Evolutionary conservation across 441 rosid species (phyloP), one percentile per base, ranked within the genome.

Genomic region (Erodium texanum): DNA sequence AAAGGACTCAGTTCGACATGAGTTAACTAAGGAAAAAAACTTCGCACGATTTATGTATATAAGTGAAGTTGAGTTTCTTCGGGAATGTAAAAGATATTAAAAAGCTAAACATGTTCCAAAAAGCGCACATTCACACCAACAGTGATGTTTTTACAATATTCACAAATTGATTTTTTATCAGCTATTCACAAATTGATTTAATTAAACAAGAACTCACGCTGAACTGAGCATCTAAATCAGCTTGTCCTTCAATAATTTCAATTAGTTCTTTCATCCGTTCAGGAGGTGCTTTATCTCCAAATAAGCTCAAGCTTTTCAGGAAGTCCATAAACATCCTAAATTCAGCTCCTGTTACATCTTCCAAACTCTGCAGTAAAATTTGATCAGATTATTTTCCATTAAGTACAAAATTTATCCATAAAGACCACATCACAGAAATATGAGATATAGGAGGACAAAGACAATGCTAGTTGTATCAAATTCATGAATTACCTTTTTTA

Each of bases 301-400:
- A 91, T 73, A 94, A 83, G 80, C 82, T 88, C 80, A 94, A 85
- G 78, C 85, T 81, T 81, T 84, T 91, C 73, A 94, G 75, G 83
- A 94, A 94, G 77, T 94, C 99, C 96, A 91, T 88, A 74, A 94
- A 94, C 99, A 94, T 94, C 77, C 87, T 88, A 73, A 94, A 94
- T 68, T 94, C 99, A 34, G 87, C 89, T 73, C 93, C 99, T 69
- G 97, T 91, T 72, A 94, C 96, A 82, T 91, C 97, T 82, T 80
- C 90, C 75, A 89, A 80, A 78, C 97, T 85, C 99, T 94, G 83
- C 68, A 65, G 74, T 68, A 62, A 59, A 71, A 76, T 68, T 50
- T 70, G 45, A n/a, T 18, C 29, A 70, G 70, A 70, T 74, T 45
- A 62, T 19, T 19, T 29, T 14, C 43, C 15, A 64, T 22, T 24